Base-by-base conservation (phyloP, 257 asterid species). In the Solanum stenotomum region DNA sequence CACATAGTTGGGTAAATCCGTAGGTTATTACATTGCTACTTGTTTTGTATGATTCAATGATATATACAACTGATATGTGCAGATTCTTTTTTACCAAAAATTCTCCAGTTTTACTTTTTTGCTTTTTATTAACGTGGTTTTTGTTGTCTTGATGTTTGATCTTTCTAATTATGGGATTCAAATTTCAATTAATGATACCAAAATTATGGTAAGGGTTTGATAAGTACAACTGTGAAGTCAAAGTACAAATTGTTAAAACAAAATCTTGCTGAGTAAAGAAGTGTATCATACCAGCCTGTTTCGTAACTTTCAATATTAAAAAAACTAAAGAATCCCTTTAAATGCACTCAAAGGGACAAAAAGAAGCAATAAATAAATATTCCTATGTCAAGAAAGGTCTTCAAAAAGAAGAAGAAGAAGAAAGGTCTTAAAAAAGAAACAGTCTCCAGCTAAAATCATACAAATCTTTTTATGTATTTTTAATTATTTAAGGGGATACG, bases 51-150 rank as follows among this genome's bases (percentile, higher is more conserved):
- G 87, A 87, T 86, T 86, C 88, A 86, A 86, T 65, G 59, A 91
- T 42, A 77, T 42, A 83, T 40, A 87, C 59, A 81, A 71, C 76
- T 90, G 84, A 86, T 88, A 90, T 91, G 88, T 91, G 91, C 89
- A 89, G 91, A 89, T 42, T 86, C 83, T 85, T 81, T 87, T 82
- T 70, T 82, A 33, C 37, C 27, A 70, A 46, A 18, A 2, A 18
- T 18, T 38, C 23, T 38, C 37, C 38, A 27, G 5, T 84, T 37
- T 71, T 38, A 6, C 56, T 22, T 70, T 27, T 22, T 27, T 49
- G 44, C 78, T 40, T 38, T 33, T 44, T 49, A 31, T 10, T 56
- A 67, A 8, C 31, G 34, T 31, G 78, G 6, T n/a, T 52, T 68
- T 63, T 87, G 75, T 85, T 44, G 5, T 84, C 44, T 29, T 76